Evolutionary conservation across 352 stramenopile species (phyloP).

Genomic region (Phytopythium sindhum): DNA sequence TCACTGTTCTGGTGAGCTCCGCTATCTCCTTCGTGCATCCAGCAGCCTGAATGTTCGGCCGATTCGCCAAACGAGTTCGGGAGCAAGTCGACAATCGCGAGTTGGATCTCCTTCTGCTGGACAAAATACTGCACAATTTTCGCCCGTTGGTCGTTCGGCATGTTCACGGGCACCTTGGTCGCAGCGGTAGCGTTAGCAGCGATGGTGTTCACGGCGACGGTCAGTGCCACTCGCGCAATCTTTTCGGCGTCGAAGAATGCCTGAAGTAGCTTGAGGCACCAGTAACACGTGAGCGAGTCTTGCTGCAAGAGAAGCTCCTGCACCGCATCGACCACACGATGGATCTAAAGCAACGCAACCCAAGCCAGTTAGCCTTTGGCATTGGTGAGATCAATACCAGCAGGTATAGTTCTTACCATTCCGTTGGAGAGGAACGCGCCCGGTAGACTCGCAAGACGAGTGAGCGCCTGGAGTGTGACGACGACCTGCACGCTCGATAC

Average conservation of each 20-base stretch:
- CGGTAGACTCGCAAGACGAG: slow-evolving; percentile 42
- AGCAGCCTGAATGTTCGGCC: slow-evolving; percentile 34
- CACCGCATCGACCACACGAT: slow-evolving; percentile 44
- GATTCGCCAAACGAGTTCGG: slow-evolving; percentile 41
- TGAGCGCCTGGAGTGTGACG: slow-evolving; percentile 47
- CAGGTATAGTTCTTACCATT: slow-evolving; percentile 18
- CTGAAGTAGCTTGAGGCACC: slow-evolving; percentile 63
- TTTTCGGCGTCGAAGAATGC: slow-evolving; percentile 43
- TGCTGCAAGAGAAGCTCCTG: slow-evolving; percentile 56
- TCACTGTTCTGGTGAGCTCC: not conserved
- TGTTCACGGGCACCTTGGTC: slow-evolving; percentile 10
- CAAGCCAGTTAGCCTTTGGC: not conserved
- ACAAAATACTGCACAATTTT: slow-evolving; percentile 62
- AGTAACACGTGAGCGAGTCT: slow-evolving; percentile 63
- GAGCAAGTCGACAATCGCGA: slow-evolving; percentile 51
- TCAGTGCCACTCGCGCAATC: not conserved
- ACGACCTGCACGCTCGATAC: slow-evolving; percentile 33
- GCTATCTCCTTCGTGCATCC: slow-evolving; percentile 22
- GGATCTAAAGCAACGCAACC: slow-evolving; percentile 24
- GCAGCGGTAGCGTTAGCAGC: not conserved
- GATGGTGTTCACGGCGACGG: not conserved
- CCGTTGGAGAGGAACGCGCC: slow-evolving; percentile 36
- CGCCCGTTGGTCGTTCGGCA: slow-evolving; percentile 34
- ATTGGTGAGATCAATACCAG: not conserved
- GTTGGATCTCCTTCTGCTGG: slow-evolving; percentile 41